phyloP scores from a whole-genome alignment of 1,284 basidiomycete genomes.

The Rhodotorula glutinis region DNA sequence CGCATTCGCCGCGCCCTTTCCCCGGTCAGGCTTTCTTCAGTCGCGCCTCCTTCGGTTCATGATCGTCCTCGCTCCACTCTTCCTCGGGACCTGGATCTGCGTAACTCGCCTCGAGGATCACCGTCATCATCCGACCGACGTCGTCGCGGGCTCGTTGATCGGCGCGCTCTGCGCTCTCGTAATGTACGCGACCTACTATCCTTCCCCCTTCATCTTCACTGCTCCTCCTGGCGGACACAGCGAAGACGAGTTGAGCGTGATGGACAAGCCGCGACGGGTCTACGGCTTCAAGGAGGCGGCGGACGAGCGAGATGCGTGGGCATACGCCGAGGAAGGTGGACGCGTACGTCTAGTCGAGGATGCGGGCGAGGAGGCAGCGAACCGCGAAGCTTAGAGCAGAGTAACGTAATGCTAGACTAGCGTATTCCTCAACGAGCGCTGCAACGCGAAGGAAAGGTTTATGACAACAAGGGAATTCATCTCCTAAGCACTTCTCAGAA shows the following conservation, averaged over 20 bases:
- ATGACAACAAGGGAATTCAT: too few relatives aligned
- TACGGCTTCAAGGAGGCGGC: slow-evolving; percentile 5
- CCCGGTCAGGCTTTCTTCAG: slow-evolving; percentile 49
- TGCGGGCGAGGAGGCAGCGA: neutral
- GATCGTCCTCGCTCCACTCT: slow-evolving; percentile 53
- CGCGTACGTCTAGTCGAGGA: slow-evolving; percentile 7
- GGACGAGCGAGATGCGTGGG: neutral
- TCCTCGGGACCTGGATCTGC: slow-evolving; percentile 61
- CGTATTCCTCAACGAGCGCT: too few relatives aligned
- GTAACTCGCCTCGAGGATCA: slow-evolving; percentile 46
- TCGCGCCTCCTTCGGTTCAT: slow-evolving; percentile 56
- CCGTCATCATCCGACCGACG: slow-evolving; percentile 38
- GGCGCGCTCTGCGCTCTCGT: slow-evolving; percentile 29
- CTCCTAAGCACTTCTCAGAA: too few relatives aligned
- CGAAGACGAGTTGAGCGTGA: slow-evolving; percentile 8
- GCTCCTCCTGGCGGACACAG: neutral
- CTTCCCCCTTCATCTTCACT: slow-evolving; percentile 22
- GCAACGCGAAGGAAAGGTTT: too few relatives aligned
- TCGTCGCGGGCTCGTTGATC: slow-evolving; percentile 35
- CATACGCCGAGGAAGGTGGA: slow-evolving; percentile 4
- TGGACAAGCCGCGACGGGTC: slow-evolving; percentile 12
- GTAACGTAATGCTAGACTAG: neutral
- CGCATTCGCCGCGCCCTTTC: slow-evolving; percentile 52
- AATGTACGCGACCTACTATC: slow-evolving; percentile 37
- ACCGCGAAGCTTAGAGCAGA: neutral